Percentiles rank a stretch among this genome's conserved stretches.
phyloP scores from a whole-genome alignment of 768 basidiomycete species.

The Podaxis rugospora region DNA sequence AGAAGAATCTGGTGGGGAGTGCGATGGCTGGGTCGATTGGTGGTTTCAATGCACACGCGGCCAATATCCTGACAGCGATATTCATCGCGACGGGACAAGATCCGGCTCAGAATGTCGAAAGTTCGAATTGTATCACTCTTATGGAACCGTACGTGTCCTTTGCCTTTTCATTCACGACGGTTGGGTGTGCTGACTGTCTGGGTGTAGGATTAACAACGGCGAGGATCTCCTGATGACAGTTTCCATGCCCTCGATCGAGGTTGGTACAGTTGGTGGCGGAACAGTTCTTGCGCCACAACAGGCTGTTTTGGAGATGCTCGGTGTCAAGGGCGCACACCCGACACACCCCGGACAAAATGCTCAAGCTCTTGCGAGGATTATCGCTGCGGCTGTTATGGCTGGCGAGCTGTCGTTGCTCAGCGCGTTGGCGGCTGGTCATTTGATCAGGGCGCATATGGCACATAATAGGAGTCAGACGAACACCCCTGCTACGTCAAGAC shows the following conservation, averaged over 20 bases:
- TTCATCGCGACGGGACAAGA: slow-evolving; percentile 98
- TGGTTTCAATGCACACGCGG: slow-evolving; percentile 98
- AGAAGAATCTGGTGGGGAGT: slow-evolving; percentile 97
- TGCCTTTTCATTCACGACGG: slow-evolving; percentile 3
- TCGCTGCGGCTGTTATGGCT: slow-evolving; percentile 93
- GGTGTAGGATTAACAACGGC: slow-evolving; percentile 72
- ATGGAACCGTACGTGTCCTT: slow-evolving; percentile 87
- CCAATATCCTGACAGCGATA: slow-evolving; percentile 94
- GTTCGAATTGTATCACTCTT: slow-evolving; percentile 95
- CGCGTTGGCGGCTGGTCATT: slow-evolving; percentile 91
- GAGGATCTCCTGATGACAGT: slow-evolving; percentile 90
- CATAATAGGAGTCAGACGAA: slow-evolving; percentile 85
- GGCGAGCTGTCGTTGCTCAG: slow-evolving; percentile 91
- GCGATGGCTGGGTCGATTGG: slow-evolving; percentile 99
- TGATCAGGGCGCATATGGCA: slow-evolving; percentile 89
- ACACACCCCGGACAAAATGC: slow-evolving; percentile 88
- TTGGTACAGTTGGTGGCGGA: slow-evolving; percentile 96
- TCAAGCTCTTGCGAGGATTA: slow-evolving; percentile 82
- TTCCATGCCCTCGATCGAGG: slow-evolving; percentile 99
- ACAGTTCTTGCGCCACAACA: slow-evolving; percentile 89
- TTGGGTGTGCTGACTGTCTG: not conserved
- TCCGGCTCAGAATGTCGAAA: slow-evolving; percentile 98
- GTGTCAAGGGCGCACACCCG: slow-evolving; percentile 84
- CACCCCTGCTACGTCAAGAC: slow-evolving; percentile 66
- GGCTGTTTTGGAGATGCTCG: slow-evolving; percentile 90